These are phyloP conservation scores for Nannochloris sp. DNA, from an alignment of 139 green algal species.

Conservation along the genomic window DNA sequence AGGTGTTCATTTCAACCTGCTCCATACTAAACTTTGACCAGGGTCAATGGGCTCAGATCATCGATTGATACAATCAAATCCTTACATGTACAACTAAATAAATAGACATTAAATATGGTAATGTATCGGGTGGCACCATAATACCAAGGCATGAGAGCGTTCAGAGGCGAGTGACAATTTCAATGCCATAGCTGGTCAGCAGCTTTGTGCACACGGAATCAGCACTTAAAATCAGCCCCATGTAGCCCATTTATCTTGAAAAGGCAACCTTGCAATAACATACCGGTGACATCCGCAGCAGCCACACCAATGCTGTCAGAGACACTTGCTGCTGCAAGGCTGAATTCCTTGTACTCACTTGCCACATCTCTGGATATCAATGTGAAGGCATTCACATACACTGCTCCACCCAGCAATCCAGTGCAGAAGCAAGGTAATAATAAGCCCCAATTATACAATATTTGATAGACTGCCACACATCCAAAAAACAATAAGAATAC, in stretches of 20 bases:
- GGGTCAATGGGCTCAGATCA: too few species aligned
- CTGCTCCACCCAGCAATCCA: constrained; percentile 49
- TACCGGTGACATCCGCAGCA: constrained; percentile 34
- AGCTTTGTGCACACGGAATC: not conserved
- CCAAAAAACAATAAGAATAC: constrained; percentile 48
- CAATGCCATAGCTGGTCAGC: not conserved
- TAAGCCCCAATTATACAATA: constrained; percentile 40
- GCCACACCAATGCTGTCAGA: constrained; percentile 48
- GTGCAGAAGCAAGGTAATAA: constrained; percentile 36
- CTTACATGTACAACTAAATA: too few species aligned
- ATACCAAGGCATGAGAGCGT: too few species aligned
- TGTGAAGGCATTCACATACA: constrained; percentile 61
- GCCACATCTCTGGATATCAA: constrained; percentile 37
- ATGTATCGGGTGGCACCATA: too few species aligned
- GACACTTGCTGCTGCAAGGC: constrained; percentile 40
- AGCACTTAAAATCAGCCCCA: constrained; percentile 33
- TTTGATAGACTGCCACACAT: constrained; percentile 24
- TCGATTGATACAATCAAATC: too few species aligned
- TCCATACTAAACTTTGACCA: too few species aligned
- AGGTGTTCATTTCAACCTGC: too few species aligned
- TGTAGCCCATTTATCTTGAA: constrained; percentile 32
- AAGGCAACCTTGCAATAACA: constrained; percentile 54
- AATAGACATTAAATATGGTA: too few species aligned
- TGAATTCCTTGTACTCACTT: constrained; percentile 37
- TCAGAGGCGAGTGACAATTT: not conserved